These are phyloP conservation scores for Corymbia calophylla DNA, from an alignment of 441 rosid genomes.

Conservation along the genomic window DNA sequence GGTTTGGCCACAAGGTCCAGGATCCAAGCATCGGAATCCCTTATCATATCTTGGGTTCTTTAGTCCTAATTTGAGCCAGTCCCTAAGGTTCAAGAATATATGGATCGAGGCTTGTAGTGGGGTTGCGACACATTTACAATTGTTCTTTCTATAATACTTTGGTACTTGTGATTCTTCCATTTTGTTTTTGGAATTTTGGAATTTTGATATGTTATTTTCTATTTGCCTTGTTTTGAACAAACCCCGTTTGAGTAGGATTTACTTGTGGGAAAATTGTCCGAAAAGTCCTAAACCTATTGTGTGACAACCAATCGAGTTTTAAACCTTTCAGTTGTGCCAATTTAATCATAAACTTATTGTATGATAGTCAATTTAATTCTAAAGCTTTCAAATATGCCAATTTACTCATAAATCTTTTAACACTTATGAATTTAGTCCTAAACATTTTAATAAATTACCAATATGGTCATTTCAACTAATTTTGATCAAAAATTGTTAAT, in stretches of 20 bases:
- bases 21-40: not conserved
- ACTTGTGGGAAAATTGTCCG: not conserved
- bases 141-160: not conserved
- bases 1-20: not conserved
- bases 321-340: not conserved
- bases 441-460: rapidly evolving
- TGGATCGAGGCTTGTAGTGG: not conserved
- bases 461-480: rapidly evolving
- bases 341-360: not conserved
- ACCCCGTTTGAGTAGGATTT: not conserved
- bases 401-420: rapidly evolving
- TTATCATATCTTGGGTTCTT: not conserved
- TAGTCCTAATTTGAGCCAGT: not conserved
- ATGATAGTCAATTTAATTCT: not conserved
- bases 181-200: not conserved
- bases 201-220: not conserved
- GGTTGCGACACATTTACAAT: not conserved
- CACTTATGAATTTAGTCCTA: not conserved
- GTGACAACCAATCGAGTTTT: not conserved
- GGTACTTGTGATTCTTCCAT: not conserved
- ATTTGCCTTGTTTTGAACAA: not conserved
- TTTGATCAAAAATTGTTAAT: not conserved
- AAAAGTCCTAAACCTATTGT: not conserved
- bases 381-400: not conserved
- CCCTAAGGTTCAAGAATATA: not conserved